Evolutionary conservation across 78 protist species (phyloP).

Genomic region (Chrysochromulina parva): DNA sequence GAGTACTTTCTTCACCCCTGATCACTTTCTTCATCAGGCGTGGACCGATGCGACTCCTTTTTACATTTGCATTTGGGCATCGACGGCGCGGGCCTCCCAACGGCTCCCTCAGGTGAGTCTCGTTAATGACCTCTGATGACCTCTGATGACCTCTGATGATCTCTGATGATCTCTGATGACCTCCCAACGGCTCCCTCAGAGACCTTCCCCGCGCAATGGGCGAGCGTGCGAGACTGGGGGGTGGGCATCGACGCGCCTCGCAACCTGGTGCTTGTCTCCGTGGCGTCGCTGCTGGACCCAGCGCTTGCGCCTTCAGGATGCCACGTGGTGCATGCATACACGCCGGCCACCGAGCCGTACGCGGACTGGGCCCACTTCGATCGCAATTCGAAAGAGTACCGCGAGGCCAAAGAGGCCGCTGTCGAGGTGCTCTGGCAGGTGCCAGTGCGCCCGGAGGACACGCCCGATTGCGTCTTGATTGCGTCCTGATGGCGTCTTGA

Average conservation of each 20-base stretch:
- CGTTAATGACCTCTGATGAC: too few relatives aligned
- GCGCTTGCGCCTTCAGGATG: not conserved
- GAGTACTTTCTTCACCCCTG: too few relatives aligned
- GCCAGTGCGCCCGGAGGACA: not conserved
- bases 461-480: too few relatives aligned
- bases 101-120: too few relatives aligned
- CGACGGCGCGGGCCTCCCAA: not conserved
- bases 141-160: too few relatives aligned
- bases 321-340: constrained; percentile 27
- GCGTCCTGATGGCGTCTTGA: too few relatives aligned
- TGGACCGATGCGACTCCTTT: not conserved
- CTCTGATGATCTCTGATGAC: too few relatives aligned
- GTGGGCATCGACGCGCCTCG: constrained; percentile 9
- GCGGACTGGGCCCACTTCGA: not conserved
- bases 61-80: constrained; percentile 19
- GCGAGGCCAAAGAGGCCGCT: not conserved
- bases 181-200: too few relatives aligned
- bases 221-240: constrained; percentile 25
- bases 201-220: not conserved
- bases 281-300: constrained; percentile 15
- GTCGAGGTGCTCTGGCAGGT: not conserved
- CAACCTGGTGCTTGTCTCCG: constrained; percentile 4
- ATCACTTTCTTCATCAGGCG: too few relatives aligned
- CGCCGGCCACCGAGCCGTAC: constrained; percentile 45
- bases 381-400: constrained; percentile 16